phyloP scores from a whole-genome alignment of 495 filamentous ascomycete species.

The Neurospora tetraspora region DNA sequence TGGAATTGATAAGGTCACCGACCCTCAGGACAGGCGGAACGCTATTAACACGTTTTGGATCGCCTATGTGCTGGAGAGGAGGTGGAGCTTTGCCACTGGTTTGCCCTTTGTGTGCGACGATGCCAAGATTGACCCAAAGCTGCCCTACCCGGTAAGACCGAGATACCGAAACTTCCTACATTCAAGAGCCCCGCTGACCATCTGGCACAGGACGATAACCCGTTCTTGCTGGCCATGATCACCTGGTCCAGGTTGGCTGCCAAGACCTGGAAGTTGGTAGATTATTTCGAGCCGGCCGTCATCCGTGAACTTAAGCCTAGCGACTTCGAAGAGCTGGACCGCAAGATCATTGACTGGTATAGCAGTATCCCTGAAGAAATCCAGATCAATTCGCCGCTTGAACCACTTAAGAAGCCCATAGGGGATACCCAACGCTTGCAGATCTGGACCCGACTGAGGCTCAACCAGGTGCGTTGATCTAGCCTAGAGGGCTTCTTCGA shows the following conservation, averaged over 20 bases:
- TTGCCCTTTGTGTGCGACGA: constrained; percentile 76
- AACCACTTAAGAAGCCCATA: constrained; percentile 9
- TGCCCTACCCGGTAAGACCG: constrained; percentile 63
- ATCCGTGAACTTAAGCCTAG: constrained; percentile 43
- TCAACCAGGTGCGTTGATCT: constrained; percentile 48
- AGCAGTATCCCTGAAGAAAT: constrained; percentile 31
- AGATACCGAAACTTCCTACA: neutral
- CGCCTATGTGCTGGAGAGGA: constrained; percentile 65
- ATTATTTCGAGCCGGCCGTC: constrained; percentile 41
- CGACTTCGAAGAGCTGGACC: constrained; percentile 67
- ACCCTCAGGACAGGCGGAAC: constrained; percentile 51
- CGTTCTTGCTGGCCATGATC: constrained; percentile 70
- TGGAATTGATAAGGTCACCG: constrained; percentile 53
- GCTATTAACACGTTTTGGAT: constrained; percentile 69
- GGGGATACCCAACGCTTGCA: constrained; percentile 43
- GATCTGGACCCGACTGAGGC: constrained; percentile 55
- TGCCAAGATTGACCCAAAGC: constrained; percentile 67
- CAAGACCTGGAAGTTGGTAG: constrained; percentile 67
- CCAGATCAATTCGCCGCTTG: constrained; percentile 9
- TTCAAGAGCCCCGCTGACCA: neutral
- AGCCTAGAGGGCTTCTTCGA: neutral
- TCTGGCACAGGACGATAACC: constrained; percentile 50
- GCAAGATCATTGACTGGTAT: constrained; percentile 72
- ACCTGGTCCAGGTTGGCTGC: constrained; percentile 65
- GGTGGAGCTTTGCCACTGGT: constrained; percentile 76